Conservation (phyloP, 306 rosid species). For the Vigna reflexopilosa region DNA sequence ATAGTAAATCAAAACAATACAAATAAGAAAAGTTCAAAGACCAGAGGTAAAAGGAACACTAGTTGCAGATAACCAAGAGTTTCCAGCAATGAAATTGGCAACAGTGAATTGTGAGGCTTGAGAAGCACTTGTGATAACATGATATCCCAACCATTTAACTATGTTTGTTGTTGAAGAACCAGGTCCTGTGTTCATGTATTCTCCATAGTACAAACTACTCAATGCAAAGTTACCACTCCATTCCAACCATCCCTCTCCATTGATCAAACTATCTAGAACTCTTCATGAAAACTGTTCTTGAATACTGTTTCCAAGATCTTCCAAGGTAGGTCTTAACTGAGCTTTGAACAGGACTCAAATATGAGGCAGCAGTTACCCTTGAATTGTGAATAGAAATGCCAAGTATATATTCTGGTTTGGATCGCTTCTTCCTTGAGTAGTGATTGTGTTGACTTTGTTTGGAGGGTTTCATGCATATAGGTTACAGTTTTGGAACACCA, state of each 20-base stretch:
- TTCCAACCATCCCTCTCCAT: slow-evolving; percentile 66
- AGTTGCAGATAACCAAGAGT: slow-evolving; percentile 11
- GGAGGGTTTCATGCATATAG: slow-evolving; percentile 63
- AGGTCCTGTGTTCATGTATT: slow-evolving; percentile 45
- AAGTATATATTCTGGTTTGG: slow-evolving; percentile 63
- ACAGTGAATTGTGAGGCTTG: slow-evolving; percentile 17
- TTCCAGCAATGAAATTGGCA: slow-evolving; percentile 9
- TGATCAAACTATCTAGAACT: slow-evolving; percentile 58
- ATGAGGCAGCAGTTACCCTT: slow-evolving; percentile 53
- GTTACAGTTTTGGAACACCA: slow-evolving; percentile 62
- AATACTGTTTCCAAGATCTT: slow-evolving; percentile 68
- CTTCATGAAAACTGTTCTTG: slow-evolving; percentile 62
- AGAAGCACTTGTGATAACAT: slow-evolving; percentile 5
- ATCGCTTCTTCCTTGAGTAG: slow-evolving; percentile 68
- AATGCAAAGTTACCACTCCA: slow-evolving; percentile 73
- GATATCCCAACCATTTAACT: slow-evolving; percentile 24
- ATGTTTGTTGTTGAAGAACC: slow-evolving; percentile 8
- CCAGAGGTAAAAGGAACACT: neutral
- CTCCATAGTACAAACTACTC: slow-evolving; percentile 19
- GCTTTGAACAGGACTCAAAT: slow-evolving; percentile 31
- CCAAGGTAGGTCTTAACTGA: slow-evolving; percentile 61
- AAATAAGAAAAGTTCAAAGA: neutral
- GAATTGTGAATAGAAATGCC: slow-evolving; percentile 68
- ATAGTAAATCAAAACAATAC: neutral
- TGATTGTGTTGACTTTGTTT: slow-evolving; percentile 59